Evolutionary conservation across 768 basidiomycete species (phyloP), one percentile per base, ranked within the genome.

Genomic region (Austroboletus eburneus): DNA sequence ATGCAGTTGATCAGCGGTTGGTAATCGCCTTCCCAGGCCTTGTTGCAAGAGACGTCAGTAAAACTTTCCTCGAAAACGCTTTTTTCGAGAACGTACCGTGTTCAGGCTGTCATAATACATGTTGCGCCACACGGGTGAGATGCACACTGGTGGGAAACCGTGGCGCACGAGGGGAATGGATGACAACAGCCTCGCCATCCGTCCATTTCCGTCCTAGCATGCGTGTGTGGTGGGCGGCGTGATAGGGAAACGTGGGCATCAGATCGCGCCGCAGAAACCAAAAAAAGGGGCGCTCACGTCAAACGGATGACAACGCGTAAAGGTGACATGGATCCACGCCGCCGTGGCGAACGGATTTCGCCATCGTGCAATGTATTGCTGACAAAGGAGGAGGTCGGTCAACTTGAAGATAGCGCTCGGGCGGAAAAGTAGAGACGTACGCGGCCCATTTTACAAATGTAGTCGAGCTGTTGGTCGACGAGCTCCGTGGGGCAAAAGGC

Each of bases 291-390:
- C 1, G 24, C 65, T 45, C 50, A 67, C 66, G 36, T 67, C 66
- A 25, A 67, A 67, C 0, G 66, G 66, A 27, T 69, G 66, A 40
- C 66, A 69, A 2, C 65, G 57, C 16, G 62, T 66, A 38, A 67
- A 57, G 3, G 67, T 63, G 6, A 68, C 57, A 21, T 68, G 66
- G 10, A 68, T 45, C 66, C 66, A 68, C 8, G 66, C 64, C 10
- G 68, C 64, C 2, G 67, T 66, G 13, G 68, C 66, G 39, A 68
- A 69, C 9, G 66, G 66, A 44, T 69, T 68, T 16, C 67, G 57
- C 68, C 66, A 69, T 32, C 62, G 57, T 4, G 63, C 64, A 37
- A 68, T 64, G 45, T 67, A 69, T 68, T 69, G 67, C 66, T 69
- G 8, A 12, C 5, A 17, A 6, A 35, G 7, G 13, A n/a, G 5